Base-by-base conservation (phyloP, 73 alveolate species). In the Stentor coeruleus region DNA sequence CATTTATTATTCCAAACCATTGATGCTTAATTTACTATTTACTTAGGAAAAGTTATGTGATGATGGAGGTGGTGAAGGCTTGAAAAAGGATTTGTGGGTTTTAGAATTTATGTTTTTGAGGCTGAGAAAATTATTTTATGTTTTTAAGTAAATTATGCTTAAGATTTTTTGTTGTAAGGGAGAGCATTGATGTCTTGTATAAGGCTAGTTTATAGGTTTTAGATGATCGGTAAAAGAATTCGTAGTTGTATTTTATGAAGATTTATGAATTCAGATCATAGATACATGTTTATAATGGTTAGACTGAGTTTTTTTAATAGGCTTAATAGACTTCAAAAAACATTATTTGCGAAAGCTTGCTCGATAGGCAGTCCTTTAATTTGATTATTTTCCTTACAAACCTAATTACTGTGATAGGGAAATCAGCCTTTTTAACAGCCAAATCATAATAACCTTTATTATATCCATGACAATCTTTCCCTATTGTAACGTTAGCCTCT, bases 1-100 rank as follows among this genome's bases (percentile, higher is more conserved):
- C 79, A 66, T 66, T 20, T 20, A 66, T 66, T 57, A 57, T 57
- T n/a, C n/a, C n/a, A n/a, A n/a, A n/a, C n/a, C n/a, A n/a, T n/a
- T n/a, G n/a, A n/a, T n/a, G n/a, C n/a, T n/a, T n/a, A n/a, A n/a
- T n/a, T n/a, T n/a, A n/a, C n/a, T n/a, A n/a, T n/a, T n/a, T n/a
- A n/a, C n/a, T n/a, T n/a, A n/a, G n/a, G n/a, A n/a, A n/a, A n/a
- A n/a, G n/a, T n/a, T n/a, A n/a, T n/a, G n/a, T n/a, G n/a, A n/a
- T n/a, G n/a, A n/a, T n/a, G n/a, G n/a, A n/a, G n/a, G n/a, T n/a
- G n/a, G n/a, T n/a, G n/a, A n/a, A n/a, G n/a, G n/a, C n/a, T n/a
- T n/a, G n/a, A n/a, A n/a, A n/a, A n/a, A n/a, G n/a, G n/a, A n/a
- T n/a, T n/a, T n/a, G n/a, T n/a, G n/a, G n/a, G n/a, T n/a, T n/a